These are phyloP conservation scores for Colletotrichum sp. DNA, from an alignment of 2,329 filamentous ascomycete species.

Conservation along the genomic window DNA sequence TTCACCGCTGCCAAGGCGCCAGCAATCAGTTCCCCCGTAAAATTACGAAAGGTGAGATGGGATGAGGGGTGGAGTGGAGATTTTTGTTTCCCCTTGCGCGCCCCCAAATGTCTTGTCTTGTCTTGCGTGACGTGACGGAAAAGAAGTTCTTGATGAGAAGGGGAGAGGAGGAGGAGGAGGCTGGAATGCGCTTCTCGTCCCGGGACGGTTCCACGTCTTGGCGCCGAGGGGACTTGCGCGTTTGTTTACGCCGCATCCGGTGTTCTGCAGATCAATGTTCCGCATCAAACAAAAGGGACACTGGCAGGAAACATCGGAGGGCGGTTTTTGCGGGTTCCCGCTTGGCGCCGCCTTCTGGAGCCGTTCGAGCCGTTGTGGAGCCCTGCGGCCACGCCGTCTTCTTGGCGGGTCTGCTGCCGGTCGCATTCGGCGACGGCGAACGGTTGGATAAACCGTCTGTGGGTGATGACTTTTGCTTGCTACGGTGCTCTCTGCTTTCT, in stretches of 20 bases:
- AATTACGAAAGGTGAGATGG: background rate
- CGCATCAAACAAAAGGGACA: background rate
- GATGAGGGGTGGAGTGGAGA: background rate
- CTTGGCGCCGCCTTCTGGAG: background rate
- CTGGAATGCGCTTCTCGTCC: background rate
- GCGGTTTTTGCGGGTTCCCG: background rate
- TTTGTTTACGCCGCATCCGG: background rate
- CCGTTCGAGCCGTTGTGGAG: background rate
- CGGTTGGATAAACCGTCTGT: background rate
- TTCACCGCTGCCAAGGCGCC: background rate
- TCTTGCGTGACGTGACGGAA: background rate
- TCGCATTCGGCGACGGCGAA: background rate
- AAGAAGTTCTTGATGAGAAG: background rate
- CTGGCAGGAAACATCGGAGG: background rate
- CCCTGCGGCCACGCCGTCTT: background rate
- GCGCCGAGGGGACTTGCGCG: background rate
- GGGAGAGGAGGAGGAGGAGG: background rate
- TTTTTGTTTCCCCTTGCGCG: background rate
- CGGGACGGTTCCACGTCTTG: background rate
- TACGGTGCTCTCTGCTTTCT: background rate
- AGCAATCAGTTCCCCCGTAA: background rate
- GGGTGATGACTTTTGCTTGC: background rate
- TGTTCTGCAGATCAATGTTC: background rate
- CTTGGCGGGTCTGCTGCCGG: slow-evolving; percentile 9
- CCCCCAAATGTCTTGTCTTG: background rate